Evolutionary conservation across 2,329 filamentous ascomycete species (phyloP).

Genomic region (Sporothrix mexicana): DNA sequence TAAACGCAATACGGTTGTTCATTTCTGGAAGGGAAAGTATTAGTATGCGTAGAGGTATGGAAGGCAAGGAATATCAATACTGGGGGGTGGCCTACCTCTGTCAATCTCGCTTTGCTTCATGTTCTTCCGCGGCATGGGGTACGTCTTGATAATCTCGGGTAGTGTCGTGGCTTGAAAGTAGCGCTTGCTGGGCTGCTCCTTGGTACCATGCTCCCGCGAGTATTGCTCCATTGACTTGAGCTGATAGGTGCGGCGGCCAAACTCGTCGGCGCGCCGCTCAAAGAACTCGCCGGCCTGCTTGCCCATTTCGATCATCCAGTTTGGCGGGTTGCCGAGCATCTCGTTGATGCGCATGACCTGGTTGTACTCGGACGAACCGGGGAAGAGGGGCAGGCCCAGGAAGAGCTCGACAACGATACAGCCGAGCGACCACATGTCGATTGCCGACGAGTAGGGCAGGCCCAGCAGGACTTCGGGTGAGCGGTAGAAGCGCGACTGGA

Average conservation of each 20-base stretch:
- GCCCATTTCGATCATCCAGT: conserved; percentile 99
- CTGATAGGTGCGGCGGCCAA: conserved; percentile 85
- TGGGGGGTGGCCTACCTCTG: conserved; percentile 68
- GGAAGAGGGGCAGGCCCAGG: conserved; percentile 90
- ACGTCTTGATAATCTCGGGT: conserved; percentile 96
- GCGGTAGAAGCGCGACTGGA: conserved; percentile 96
- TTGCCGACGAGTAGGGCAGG: conserved; percentile 94
- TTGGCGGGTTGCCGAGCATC: conserved; percentile 94
- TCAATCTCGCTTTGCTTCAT: conserved; percentile 99
- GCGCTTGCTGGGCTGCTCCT: conserved; percentile 99
- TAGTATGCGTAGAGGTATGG: neutral
- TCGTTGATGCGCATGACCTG: conserved; percentile 96
- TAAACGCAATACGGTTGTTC: conserved; percentile 96
- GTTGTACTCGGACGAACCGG: conserved; percentile 97
- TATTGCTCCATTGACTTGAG: conserved; percentile 99
- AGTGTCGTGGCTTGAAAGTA: conserved; percentile 95
- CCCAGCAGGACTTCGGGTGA: conserved; percentile 96
- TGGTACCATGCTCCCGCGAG: conserved; percentile 90
- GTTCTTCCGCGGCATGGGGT: conserved; percentile 97
- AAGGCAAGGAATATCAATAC: neutral
- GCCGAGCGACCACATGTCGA: conserved; percentile 99
- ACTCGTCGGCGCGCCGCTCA: conserved; percentile 90
- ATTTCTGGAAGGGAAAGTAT: conserved; percentile 69
- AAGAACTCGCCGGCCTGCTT: conserved; percentile 98
- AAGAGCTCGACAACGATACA: conserved; percentile 99